Evolutionary conservation across 176 grass and related monocot species (phyloP), one percentile per base, ranked within the genome.

Genomic region (Pontederia paniculata): DNA sequence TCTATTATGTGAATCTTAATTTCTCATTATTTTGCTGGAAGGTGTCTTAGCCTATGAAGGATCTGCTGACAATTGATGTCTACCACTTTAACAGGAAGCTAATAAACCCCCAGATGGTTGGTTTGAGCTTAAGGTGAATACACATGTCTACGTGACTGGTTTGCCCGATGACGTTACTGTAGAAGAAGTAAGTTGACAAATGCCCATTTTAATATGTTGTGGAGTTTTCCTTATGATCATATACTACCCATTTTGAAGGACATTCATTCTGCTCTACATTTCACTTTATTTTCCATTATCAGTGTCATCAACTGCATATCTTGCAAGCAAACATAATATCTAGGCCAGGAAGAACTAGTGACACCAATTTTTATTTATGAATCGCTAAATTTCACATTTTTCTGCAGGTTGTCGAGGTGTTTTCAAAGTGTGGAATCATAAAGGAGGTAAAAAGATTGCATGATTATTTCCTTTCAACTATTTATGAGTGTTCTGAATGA

Each of bases 41-140:
- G 21, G 61, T 57, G 20, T 71, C 23, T 23, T 72, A 42, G 60
- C 9, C 17, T 70, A 22, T 62, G 12, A n/a, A n/a, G 10, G 42
- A 64, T 22, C 19, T 63, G 50, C 53, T 57, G 58, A n/a, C 23
- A 68, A n/a, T 65, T 23, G 8, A 18, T 42, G 10, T 19, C 11
- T 72, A 59, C 6, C 42, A 50, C 68, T 65, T 63, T 56, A 42
- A 31, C 71, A 91, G 93, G 93, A 98, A 84, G 75, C 86, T 69
- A 76, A 98, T 67, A 98, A 98, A 77, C 86, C 93, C 62, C 93
- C 93, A 52, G 86, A 91, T n/a, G 81, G 77, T 77, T 98, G 93
- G 93, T 98, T 98, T 88, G 86, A 88, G 58, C 78, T 98, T 61
- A 98, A 98, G 76, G 86, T 98, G 54, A 98, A 98, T 63, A 98